Base-by-base conservation (phyloP, 2,329 filamentous ascomycete genomes). In the Neonectria ditissima region DNA sequence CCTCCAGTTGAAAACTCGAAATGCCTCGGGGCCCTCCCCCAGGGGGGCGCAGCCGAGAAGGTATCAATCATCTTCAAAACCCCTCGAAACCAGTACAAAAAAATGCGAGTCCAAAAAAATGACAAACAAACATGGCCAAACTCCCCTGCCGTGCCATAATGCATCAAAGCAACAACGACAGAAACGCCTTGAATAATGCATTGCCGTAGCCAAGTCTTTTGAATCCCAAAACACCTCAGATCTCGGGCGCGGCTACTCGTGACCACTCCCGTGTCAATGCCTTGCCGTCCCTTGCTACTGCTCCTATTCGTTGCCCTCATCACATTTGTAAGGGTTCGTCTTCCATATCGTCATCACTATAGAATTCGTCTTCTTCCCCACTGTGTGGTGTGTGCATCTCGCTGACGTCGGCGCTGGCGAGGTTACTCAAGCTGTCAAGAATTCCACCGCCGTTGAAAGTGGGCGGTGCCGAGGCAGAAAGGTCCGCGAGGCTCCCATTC, bases 311-410 rank as follows among this genome's bases (percentile, higher is more conserved):
- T n/a, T 28, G 11, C 20, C 6, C 18, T 37, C 39, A 56, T 50
- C 48, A 69, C 68, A 71, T 70, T 45, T 68, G 62, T n/a, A 70
- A 20, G n/a, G 69, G 62, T 68, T 74, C 76, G 30, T 86, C 84
- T 65, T 87, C 86, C 77, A 86, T 84, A 11, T 83, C 83, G 48
- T 89, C 86, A 55, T 87, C 86, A 59, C 83, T 87, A 66, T 82
- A 86, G 48, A 4, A 26, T 26, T 84, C 84, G 20, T 80, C 81
- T 24, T 80, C 82, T 48, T 80, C 81, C 37, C 80, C 82, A 32
- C 78, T 79, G 55, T 78, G 76, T 9, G 86, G 86, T 59, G 86
- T 88, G 59, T 86, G 84, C 39, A 81, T 80, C 4, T 80, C 80
- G 70, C 83, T 87, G 22, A 80, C 80, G 61, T 86, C 84, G 10